These are phyloP conservation scores for Tylopilus vinaceipallidus DNA, from an alignment of 768 basidiomycete genomes.

Conservation along the genomic window DNA sequence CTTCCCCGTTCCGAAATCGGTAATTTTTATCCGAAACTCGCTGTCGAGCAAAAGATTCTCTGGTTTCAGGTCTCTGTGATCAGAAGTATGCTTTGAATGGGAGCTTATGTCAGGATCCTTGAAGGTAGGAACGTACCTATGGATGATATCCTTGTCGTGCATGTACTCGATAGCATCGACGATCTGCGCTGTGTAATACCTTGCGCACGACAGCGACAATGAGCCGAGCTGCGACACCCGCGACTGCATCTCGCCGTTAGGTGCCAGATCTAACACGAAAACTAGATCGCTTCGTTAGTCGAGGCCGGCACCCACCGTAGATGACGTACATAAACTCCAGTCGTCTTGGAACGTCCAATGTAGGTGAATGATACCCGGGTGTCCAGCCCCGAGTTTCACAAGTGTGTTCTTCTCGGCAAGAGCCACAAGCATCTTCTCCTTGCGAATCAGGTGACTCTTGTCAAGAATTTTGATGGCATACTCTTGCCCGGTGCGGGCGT, in stretches of 20 bases:
- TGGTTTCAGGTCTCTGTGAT: slow-evolving; percentile 71
- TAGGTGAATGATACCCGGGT: slow-evolving; percentile 79
- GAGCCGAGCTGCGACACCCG: slow-evolving; percentile 81
- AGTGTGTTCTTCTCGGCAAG: slow-evolving; percentile 79
- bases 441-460: slow-evolving; percentile 77
- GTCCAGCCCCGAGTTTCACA: slow-evolving; percentile 57
- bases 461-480: slow-evolving; percentile 83
- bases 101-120: slow-evolving; percentile 10
- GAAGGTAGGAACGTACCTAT: slow-evolving; percentile 49
- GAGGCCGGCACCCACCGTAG: neutral
- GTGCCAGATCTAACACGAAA: slow-evolving; percentile 74
- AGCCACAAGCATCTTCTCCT: slow-evolving; percentile 77
- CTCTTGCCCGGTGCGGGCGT: slow-evolving; percentile 53
- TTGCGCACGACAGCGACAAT: slow-evolving; percentile 69
- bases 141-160: slow-evolving; percentile 86
- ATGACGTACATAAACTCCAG: slow-evolving; percentile 72
- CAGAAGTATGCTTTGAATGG: neutral
- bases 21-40: slow-evolving; percentile 86
- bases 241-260: slow-evolving; percentile 76
- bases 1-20: slow-evolving; percentile 95
- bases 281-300: slow-evolving; percentile 41
- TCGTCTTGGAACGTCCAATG: slow-evolving; percentile 87
- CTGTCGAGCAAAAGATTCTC: slow-evolving; percentile 90
- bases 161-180: slow-evolving; percentile 88
- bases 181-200: slow-evolving; percentile 88